A percentile compares a stretch with the other conserved stretches of the same genome.
These are phyloP conservation scores for Nicotiana undulata DNA, from an alignment of 257 asterid species.

Conservation along the genomic window DNA sequence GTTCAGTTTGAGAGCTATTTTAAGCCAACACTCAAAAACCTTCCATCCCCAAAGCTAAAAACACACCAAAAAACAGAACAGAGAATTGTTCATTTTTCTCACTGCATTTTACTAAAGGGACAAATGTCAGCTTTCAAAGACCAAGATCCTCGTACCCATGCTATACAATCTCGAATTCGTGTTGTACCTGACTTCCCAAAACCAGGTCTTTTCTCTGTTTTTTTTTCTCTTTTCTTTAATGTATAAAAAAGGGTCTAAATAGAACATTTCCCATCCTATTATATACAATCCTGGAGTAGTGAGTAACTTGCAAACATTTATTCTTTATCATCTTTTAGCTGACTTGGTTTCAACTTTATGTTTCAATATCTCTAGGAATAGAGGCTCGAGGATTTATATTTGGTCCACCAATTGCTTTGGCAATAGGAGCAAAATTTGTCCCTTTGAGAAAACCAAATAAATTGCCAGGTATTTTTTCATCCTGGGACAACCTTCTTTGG, in stretches of 20 bases:
- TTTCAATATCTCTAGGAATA: too few species aligned
- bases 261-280: neutral
- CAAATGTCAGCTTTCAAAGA: conserved; percentile 55
- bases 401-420: too few species aligned
- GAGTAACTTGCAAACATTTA: too few species aligned
- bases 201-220: conserved; percentile 32
- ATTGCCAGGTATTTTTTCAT: too few species aligned
- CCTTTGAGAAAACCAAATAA: too few species aligned
- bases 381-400: too few species aligned
- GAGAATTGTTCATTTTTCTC: neutral
- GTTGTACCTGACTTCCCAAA: conserved; percentile 76
- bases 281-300: too few species aligned
- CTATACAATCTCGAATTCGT: conserved; percentile 69
- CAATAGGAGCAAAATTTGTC: too few species aligned
- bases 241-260: neutral
- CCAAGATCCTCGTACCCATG: conserved; percentile 64
- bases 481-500: too few species aligned
- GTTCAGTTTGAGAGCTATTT: neutral
- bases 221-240: neutral
- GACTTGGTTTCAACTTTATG: too few species aligned
- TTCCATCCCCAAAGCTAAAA: neutral
- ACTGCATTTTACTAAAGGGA: neutral
- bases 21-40: neutral
- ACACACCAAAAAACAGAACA: neutral
- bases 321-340: too few species aligned